Conservation (phyloP, 176 grass and related monocot genomes). For the Calamus simplicifolius region DNA sequence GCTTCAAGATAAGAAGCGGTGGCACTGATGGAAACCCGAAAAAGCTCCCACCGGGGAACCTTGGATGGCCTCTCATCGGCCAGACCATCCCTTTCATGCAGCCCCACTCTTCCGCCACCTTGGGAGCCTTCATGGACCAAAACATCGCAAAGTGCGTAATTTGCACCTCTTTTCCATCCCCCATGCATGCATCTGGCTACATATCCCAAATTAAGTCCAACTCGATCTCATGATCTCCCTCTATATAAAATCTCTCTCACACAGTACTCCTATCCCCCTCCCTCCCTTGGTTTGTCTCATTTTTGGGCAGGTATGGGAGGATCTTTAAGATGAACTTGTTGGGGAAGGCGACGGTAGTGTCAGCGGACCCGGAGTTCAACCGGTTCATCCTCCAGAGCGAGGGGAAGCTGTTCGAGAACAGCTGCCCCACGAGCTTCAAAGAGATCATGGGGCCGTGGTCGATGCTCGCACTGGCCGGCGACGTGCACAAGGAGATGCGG, state of each 20-base stretch:
- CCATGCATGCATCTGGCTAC: no score
- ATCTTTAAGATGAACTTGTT: conserved; percentile 3
- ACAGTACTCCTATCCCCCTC: no score
- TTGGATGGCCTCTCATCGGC: conserved; percentile 7
- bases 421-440: conserved; percentile 20
- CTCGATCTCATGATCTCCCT: no score
- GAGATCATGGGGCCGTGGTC: conserved; percentile 26
- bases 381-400: conserved; percentile 29
- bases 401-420: conserved; percentile 21
- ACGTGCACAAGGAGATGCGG: conserved; percentile 27
- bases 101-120: conserved; percentile 6
- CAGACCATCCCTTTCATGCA: conserved; percentile 11
- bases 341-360: conserved; percentile 3
- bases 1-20: not conserved
- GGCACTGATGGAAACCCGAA: not conserved
- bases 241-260: not conserved
- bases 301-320: conserved; percentile 1
- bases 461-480: conserved; percentile 13
- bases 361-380: conserved; percentile 18
- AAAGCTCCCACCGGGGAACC: not conserved
- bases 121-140: not conserved
- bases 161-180: no score
- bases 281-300: no score
- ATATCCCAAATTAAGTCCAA: no score
- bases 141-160: not conserved